These are phyloP conservation scores for Cladosporium sp. DNA, from an alignment of 2,329 filamentous ascomycete species.

Conservation along the genomic window DNA sequence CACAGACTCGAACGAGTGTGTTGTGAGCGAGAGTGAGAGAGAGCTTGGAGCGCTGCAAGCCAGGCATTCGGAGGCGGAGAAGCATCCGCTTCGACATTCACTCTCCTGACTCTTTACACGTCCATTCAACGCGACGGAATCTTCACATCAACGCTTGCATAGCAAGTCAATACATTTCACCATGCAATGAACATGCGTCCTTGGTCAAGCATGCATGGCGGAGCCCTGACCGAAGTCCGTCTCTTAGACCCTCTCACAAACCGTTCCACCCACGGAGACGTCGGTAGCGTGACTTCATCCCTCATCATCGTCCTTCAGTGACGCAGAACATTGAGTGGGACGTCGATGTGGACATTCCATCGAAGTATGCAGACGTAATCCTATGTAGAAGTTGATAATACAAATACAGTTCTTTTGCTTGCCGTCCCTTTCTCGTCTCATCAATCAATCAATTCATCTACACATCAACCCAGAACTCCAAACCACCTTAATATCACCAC, in stretches of 20 bases:
- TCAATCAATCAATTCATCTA: background rate
- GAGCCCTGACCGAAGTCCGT: background rate
- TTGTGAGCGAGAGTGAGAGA: background rate
- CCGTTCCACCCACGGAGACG: background rate
- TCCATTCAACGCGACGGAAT: too few relatives aligned
- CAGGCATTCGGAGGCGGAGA: background rate
- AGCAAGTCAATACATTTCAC: too few relatives aligned
- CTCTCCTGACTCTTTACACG: too few relatives aligned
- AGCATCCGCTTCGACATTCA: background rate
- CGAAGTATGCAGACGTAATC: background rate
- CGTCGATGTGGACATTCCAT: background rate
- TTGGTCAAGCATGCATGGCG: background rate
- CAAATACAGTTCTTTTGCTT: background rate
- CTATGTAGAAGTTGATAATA: background rate
- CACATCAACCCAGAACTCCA: background rate
- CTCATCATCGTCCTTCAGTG: background rate
- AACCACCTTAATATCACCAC: background rate
- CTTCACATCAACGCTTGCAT: too few relatives aligned
- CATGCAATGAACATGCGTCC: too few relatives aligned
- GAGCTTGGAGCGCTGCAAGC: background rate
- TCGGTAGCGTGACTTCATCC: slow-evolving; percentile 4
- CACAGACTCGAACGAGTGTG: background rate
- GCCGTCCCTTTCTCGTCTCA: background rate
- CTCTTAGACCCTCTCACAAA: background rate
- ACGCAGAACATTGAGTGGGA: background rate